Evolutionary conservation across 2,329 filamentous ascomycete species (phyloP), one percentile per base, ranked within the genome.

Genomic region (Xylariaceae sp.): DNA sequence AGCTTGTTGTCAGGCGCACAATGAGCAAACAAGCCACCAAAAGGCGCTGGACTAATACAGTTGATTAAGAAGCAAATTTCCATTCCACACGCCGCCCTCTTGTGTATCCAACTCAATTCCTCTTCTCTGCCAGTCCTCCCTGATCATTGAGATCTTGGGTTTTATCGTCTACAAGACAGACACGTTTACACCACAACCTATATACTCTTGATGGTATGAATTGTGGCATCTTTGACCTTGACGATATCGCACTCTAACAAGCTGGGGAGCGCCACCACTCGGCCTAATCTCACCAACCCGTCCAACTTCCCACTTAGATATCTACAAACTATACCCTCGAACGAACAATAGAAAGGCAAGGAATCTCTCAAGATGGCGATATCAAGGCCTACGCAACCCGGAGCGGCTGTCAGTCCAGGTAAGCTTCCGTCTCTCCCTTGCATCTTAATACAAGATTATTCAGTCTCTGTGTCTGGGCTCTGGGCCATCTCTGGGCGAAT

Each of bases 1-100:
- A 53, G 54, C 54, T 53, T 36, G n/a, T n/a, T n/a, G n/a, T n/a
- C n/a, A 37, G 54, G 53, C 47, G 47, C 40, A 52, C 47, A 45
- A 39, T 8, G 28, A 36, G 19, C 5, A 21, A 26, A 19, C 21
- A 34, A n/a, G n/a, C n/a, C n/a, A n/a, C n/a, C n/a, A n/a, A n/a
- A n/a, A n/a, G n/a, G n/a, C n/a, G n/a, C n/a, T n/a, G n/a, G n/a
- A n/a, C n/a, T n/a, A n/a, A n/a, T n/a, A n/a, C 21, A n/a, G 37
- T 28, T 36, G 28, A 37, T 36, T 14, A 44, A 47, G 37, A 47
- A 43, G 28, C 36, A 5, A 6, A 12, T 36, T 14, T 54, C 19
- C 26, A 6, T 54, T 34, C 34, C 34, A 33, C 28, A 9, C 41
- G 16, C 51, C 36, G 3, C 39, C 14, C 23, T 24, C 17, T 21